Percentiles rank a stretch among this genome's conserved stretches.
Conservation (phyloP, 2,329 filamentous ascomycete genomes). For the Myrmaecium sp. region DNA sequence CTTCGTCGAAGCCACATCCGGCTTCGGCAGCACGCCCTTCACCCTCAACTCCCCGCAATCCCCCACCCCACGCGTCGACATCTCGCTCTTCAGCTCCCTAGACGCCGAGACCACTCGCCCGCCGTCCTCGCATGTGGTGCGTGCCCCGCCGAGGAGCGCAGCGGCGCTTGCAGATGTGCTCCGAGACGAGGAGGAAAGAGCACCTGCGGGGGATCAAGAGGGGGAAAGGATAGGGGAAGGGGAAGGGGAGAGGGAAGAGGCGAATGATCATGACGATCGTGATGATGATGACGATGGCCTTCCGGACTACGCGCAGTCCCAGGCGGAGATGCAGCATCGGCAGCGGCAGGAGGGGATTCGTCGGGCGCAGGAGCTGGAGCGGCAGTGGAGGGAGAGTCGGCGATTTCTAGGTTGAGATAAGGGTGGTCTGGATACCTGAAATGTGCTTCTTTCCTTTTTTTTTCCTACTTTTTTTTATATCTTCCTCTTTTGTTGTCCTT, state of each 20-base stretch:
- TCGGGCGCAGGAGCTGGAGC: conserved; percentile 27
- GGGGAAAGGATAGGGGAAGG: too few species aligned
- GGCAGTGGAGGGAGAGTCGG: conserved; percentile 24
- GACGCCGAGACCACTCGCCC: conserved; percentile 12
- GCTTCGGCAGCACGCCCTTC: conserved; percentile 8
- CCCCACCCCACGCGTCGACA: conserved; percentile 15
- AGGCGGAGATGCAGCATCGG: conserved; percentile 25
- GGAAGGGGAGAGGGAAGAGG: too few species aligned
- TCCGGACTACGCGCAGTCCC: conserved; percentile 30
- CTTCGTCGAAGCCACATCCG: conserved; percentile 21
- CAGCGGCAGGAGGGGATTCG: conserved; percentile 24
- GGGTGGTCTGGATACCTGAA: too few species aligned
- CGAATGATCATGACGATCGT: too few species aligned
- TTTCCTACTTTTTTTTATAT: too few species aligned
- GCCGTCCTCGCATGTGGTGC: conserved; percentile 7
- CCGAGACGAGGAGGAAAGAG: too few species aligned
- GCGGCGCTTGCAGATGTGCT: too few species aligned
- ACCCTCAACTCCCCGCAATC: conserved; percentile 11
- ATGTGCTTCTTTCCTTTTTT: too few species aligned
- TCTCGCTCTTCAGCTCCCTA: conserved; percentile 16
- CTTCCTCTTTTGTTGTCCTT: too few species aligned
- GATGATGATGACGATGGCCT: conserved; percentile 25
- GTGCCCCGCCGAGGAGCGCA: conserved; percentile 9
- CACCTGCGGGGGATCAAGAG: too few species aligned
- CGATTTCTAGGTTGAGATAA: too few species aligned